Base-by-base conservation (phyloP, 73 alveolate genomes). In the Blepharisma japonicum region DNA sequence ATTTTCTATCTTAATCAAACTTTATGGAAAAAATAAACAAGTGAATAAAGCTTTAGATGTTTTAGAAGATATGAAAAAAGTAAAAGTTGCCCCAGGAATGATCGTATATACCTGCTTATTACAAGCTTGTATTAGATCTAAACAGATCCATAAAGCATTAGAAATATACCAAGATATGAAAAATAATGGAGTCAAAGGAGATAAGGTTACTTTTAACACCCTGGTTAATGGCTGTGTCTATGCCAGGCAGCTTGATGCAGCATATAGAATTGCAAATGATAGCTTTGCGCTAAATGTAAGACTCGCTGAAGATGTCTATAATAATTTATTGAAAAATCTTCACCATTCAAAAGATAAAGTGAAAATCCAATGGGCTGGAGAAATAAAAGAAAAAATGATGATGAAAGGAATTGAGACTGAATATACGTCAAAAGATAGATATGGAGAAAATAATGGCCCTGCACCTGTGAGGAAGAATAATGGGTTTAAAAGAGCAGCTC, bases 41-140 rank as follows among this genome's bases (percentile, higher is more conserved):
- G 85, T 90, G 50, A 81, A 84, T 6, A 87, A 85, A 84, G 94
- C 98, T n/a, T 78, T 90, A 46, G 89, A 82, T 9, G 86, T 94
- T 49, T 82, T 94, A 39, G 94, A 92, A 68, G 98, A 92, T 72
- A 91, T 94, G 96, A 90, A 94, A 74, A 80, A 80, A 67, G 88
- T 81, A 38, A 83, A 85, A 39, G 87, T 90, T 45, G 83, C 55
- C 66, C 95, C 95, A 23, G 95, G 95, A 45, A 80, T 94, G 81
- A 89, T 94, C 25, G 96, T 94, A 74, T 92, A 90, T 86, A 94
- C 99, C 55, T 94, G 98, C 82, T 77, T 90, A 68, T 83, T 94
- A 77, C 90, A 92, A 78, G 86, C 99, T n/a, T 92, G 99, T 81
- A 86, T 94, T 74, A 86, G 91, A 67, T 81, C 93, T 4, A 77